Base-by-base conservation (phyloP, 768 basidiomycete genomes). In the Podaxis sp. region DNA sequence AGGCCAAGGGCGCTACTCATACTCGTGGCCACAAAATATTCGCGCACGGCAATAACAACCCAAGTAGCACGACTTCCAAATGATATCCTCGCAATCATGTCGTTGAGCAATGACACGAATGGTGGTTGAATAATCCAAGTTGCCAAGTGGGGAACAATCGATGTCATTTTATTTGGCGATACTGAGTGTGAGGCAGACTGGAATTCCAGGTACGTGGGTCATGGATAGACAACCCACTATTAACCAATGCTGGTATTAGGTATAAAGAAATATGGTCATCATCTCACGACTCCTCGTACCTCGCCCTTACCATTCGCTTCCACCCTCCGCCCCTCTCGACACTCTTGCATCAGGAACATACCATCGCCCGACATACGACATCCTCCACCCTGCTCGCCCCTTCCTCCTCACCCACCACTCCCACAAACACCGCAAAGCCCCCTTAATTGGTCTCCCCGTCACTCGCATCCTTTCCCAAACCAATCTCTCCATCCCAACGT, bases 1-100 rank as follows among this genome's bases (percentile, higher is more conserved):
- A 17, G 79, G 74, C 9, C 79, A 80, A 66, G 73, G 70, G 65
- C 63, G 75, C 9, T 79, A 72, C 59, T 71, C 76, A 0, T 80
- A 80, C 54, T 75, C 24, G n/a, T n/a, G n/a, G n/a, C n/a, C n/a
- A n/a, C n/a, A n/a, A n/a, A n/a, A n/a, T n/a, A n/a, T n/a, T n/a
- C n/a, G n/a, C n/a, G n/a, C n/a, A n/a, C n/a, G n/a, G n/a, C n/a
- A n/a, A n/a, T n/a, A n/a, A n/a, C n/a, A n/a, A n/a, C n/a, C n/a
- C n/a, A n/a, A n/a, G n/a, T n/a, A n/a, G n/a, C 73, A 0, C 68
- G 75, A 1, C 76, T 77, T 57, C 75, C 79, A 0, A 64, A 75
- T 50, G 74, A 77, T 25, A 74, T 76, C 38, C 67, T 82, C 7
- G 80, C 71, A 1, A 70, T 82, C 25, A 68, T 78, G 11, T 67